Base-by-base conservation (phyloP, 2,329 filamentous ascomycete genomes). In the Fusarium clavum region DNA sequence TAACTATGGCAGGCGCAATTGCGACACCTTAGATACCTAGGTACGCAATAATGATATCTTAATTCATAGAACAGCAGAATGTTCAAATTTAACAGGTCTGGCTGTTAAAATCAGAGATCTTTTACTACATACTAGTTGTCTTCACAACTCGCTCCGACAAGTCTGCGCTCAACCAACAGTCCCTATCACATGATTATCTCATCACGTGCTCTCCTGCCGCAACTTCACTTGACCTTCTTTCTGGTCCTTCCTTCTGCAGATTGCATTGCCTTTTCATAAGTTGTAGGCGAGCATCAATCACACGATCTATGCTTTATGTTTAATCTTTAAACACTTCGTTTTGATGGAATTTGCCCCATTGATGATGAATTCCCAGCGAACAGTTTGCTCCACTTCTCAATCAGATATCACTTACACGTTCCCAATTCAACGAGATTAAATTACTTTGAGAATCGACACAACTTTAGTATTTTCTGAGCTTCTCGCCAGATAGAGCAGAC, bases 151-250 rank as follows among this genome's bases (percentile, higher is more conserved):
- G 18, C 25, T 10, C 6, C 18, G 25, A 47, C 8, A 24, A 8
- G 16, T 12, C 11, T 25, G 18, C 11, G 44, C 13, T 27, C 24
- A 20, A 18, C 18, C 16, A 45, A 18, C 45, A 29, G 10, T 8
- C 8, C 13, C 20, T 12, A n/a, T 66, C 63, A 66, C 55, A 41
- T 66, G 63, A 66, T 20, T 3, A 0, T 18, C 2, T 0, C 2
- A 20, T 66, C 63, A 66, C 63, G 63, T 66, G 63, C 13, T 4
- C 13, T n/a, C 13, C 13, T 25, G 18, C 9, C 24, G 24, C 56
- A 40, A 66, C 63, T 45, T 66, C 61, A 61, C 43, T 38, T 43
- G 25, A 38, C 22, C 30, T 61, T 61, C 25, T 38, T 29, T 43
- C 45, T 14, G 16, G 25, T 16, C 25, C 30, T 67, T 32, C 46